phyloP scores from a whole-genome alignment of 164 flowering plant genomes.

The Sedum album region DNA sequence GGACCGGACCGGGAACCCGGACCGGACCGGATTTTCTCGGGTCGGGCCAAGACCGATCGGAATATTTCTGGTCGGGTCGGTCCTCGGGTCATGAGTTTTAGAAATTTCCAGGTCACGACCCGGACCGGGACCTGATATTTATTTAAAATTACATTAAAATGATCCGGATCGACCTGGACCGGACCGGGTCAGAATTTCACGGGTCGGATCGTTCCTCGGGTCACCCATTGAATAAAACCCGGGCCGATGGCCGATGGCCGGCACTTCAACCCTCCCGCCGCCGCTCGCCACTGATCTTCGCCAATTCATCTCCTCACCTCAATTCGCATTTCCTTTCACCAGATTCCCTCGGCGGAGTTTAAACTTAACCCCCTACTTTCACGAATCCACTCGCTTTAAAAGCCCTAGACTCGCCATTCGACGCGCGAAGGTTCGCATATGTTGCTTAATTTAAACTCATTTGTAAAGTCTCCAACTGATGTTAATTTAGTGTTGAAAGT shows the following conservation, averaged over 20 bases:
- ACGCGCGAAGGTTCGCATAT: conserved; percentile 21
- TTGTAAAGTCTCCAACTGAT: background rate
- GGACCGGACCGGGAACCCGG: too few relatives aligned
- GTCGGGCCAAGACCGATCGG: too few relatives aligned
- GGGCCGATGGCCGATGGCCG: conserved; percentile 13
- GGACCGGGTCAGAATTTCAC: too few relatives aligned
- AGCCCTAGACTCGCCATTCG: conserved; percentile 16
- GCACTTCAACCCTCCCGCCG: background rate
- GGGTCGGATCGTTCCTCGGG: too few relatives aligned
- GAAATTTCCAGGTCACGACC: too few relatives aligned
- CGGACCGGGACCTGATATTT: too few relatives aligned
- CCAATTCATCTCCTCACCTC: background rate
- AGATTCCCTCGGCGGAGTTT: background rate
- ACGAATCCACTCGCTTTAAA: conserved; percentile 1
- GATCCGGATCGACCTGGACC: too few relatives aligned
- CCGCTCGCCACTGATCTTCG: background rate
- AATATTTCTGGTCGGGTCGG: too few relatives aligned
- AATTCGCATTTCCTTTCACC: background rate
- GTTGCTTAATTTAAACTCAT: conserved; percentile 7
- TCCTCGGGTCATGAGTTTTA: too few relatives aligned
- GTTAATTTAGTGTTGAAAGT: background rate
- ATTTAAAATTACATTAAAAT: too few relatives aligned
- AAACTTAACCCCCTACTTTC: background rate
- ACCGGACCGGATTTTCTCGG: too few relatives aligned
- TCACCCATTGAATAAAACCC: too few relatives aligned